These are phyloP conservation scores for Eimeria brunetti DNA, from an alignment of 169 alveolate genomes.

Conservation along the genomic window DNA sequence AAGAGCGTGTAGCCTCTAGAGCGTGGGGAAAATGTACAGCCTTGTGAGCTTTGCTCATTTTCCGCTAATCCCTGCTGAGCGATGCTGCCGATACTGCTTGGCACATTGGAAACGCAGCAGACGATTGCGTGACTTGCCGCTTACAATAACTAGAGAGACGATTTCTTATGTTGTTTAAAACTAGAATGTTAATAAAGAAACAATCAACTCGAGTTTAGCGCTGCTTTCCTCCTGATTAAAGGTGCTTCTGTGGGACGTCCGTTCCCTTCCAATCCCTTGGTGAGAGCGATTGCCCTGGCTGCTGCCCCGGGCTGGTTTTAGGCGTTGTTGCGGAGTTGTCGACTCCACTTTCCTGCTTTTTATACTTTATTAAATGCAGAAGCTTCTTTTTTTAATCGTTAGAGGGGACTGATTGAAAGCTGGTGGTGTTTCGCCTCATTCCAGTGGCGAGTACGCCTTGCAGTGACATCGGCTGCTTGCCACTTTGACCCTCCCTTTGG, in stretches of 20 bases:
- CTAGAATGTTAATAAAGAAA: neutral
- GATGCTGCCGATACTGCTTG: conserved; percentile 9
- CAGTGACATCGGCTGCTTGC: conserved; percentile 25
- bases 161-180: neutral
- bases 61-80: neutral
- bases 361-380: neutral
- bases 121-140: neutral
- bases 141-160: neutral
- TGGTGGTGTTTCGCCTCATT: conserved; percentile 25
- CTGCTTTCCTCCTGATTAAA: neutral
- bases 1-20: neutral
- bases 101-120: neutral
- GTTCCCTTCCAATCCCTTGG: conserved; percentile 6
- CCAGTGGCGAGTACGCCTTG: conserved; percentile 54
- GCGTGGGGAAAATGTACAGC: neutral
- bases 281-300: conserved; percentile 55
- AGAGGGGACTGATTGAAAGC: neutral
- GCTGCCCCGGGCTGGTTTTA: conserved; percentile 7
- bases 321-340: neutral
- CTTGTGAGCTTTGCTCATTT: neutral
- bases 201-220: neutral
- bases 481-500: conserved; percentile 15
- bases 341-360: neutral
- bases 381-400: neutral
- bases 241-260: conserved; percentile 26